These are phyloP conservation scores for Esteya vermicola DNA, from an alignment of 2,329 filamentous ascomycete genomes.

Conservation along the genomic window DNA sequence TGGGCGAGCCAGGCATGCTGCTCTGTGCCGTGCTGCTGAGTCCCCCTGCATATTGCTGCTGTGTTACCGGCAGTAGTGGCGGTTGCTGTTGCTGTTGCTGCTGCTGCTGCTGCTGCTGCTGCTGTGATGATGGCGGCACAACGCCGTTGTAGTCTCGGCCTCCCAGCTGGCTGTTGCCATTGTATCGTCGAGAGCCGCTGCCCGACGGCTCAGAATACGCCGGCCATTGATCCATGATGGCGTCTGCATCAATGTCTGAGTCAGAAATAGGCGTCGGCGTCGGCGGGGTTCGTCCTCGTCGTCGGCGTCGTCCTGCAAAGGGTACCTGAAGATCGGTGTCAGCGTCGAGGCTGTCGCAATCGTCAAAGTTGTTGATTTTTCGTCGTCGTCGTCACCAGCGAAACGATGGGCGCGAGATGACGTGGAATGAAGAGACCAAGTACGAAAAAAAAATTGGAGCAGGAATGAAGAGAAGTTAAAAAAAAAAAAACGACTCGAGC, in stretches of 20 bases:
- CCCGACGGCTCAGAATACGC: conserved; percentile 50
- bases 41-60: conserved; percentile 7
- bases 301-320: no score
- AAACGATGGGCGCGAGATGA: no score
- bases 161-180: conserved; percentile 22
- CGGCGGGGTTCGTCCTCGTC: not conserved
- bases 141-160: conserved; percentile 11
- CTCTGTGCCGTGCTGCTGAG: conserved; percentile 14
- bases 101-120: conserved; percentile 12
- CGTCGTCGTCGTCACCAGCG: not conserved
- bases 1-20: conserved; percentile 39
- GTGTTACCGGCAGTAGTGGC: no score
- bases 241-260: not conserved
- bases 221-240: conserved; percentile 49
- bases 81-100: conserved; percentile 14
- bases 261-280: not conserved
- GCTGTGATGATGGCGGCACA: conserved; percentile 11
- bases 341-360: no score
- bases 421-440: not conserved
- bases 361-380: not conserved
- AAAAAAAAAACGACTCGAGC: no score
- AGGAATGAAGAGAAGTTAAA: no score
- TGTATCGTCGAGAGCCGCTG: conserved; percentile 50
- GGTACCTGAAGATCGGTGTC: no score
- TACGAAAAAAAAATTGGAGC: no score